Percentiles rank a stretch among this genome's conserved stretches.
phyloP scores from a whole-genome alignment of 2,329 filamentous ascomycete genomes.

The Pseudopyricularia javanii region DNA sequence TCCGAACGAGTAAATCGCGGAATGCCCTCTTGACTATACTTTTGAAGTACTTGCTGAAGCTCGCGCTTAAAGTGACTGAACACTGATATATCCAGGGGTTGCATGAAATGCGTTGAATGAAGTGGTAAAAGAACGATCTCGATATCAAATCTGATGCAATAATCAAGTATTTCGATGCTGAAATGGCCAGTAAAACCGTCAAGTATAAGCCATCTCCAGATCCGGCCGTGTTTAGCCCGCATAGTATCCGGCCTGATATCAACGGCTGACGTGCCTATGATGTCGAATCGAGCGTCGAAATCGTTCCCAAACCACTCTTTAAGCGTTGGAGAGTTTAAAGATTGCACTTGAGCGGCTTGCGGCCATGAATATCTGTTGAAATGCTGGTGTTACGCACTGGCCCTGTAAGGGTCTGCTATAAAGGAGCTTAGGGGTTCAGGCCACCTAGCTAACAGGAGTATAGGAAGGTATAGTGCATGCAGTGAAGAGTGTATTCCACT shows the following conservation, averaged over 20 bases:
- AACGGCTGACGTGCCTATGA: neutral
- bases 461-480: too few species aligned
- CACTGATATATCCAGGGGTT: neutral
- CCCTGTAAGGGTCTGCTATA: too few species aligned
- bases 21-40: too few species aligned
- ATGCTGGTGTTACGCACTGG: too few species aligned
- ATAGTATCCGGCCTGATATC: neutral
- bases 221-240: neutral
- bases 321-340: neutral
- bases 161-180: neutral
- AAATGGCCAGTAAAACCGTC: neutral
- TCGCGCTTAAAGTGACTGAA: neutral
- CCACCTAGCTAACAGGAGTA: too few species aligned
- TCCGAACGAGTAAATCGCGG: too few species aligned
- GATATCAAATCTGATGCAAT: neutral
- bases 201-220: neutral
- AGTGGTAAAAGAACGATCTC: neutral
- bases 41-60: too few species aligned
- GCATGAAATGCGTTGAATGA: neutral
- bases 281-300: neutral
- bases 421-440: too few species aligned
- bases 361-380: neutral
- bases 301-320: neutral
- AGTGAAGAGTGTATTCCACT: too few species aligned
- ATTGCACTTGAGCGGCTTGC: neutral